Evolutionary conservation across 352 stramenopile genomes (phyloP), one percentile per base, ranked within the genome.

Genomic region (Phytophthora sansomeana): DNA sequence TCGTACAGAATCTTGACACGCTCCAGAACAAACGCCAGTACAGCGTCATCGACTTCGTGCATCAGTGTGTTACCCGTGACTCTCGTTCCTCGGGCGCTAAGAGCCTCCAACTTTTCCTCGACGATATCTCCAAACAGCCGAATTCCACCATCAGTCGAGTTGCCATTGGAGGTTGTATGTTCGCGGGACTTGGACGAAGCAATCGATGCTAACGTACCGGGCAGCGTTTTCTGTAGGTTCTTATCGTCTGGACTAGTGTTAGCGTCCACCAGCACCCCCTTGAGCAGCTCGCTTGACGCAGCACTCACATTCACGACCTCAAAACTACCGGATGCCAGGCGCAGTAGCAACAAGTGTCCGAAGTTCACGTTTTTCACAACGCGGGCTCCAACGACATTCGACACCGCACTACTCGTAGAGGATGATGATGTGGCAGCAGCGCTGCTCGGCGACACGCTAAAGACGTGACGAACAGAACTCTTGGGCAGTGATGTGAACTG

Each of bases 301-400:
- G 83, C 83, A 32, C 85, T 92, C 33, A 95, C 76, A 54, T 93
- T 93, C 19, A 95, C 78, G 33, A 95, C 71, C 54, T 93, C 87
- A 66, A 93, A 92, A 39, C 67, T 80, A 11, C 85, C 87, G 1
- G 78, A 90, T 35, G 83, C 81, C 26, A 93, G 72, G 16, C 85
- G 82, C n/a, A 92, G 72, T 7, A 93, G 58, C 65, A 95, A 49
- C 43, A 95, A 56, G 36, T 95, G 85, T 1, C 87, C 87, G 47
- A 91, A 84, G 67, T 88, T 77, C 13, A 93, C 82, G 58, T 87
- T 93, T 72, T 91, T 93, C 38, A 90, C 60, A 21, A 91, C 75
- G 19, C 81, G 79, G 8, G 74, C 82, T 19, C 85, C 85, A 43
- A 93, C 76, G 30, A 93, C 72, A 67, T 86, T 90, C 6, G 73